These are phyloP conservation scores for Monosporascus sp. DNA, from an alignment of 2,329 filamentous ascomycete genomes.

Conservation along the genomic window DNA sequence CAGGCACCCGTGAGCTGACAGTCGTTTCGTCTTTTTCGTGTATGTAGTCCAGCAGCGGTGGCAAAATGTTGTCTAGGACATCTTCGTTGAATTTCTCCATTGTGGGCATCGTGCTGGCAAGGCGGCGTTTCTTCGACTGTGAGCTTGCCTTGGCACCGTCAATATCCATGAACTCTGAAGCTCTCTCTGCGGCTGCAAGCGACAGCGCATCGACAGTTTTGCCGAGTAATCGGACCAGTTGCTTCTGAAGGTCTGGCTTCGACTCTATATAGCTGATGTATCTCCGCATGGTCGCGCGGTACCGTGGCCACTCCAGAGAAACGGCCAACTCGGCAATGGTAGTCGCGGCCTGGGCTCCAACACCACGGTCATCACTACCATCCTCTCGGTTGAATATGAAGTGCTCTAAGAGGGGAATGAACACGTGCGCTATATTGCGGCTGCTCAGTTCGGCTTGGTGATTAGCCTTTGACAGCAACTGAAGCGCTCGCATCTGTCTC, in stretches of 20 bases:
- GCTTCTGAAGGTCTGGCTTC: constrained; percentile 80
- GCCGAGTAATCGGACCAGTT: constrained; percentile 74
- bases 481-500: constrained; percentile 76
- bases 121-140: constrained; percentile 30
- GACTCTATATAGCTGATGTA: constrained; percentile 78
- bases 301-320: constrained; percentile 86
- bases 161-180: constrained; percentile 38
- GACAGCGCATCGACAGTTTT: constrained; percentile 75
- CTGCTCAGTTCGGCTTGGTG: constrained; percentile 60
- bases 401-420: constrained; percentile 88
- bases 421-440: constrained; percentile 76
- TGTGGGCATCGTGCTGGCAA: constrained; percentile 63
- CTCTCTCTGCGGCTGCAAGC: constrained; percentile 39
- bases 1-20: constrained; percentile 86
- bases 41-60: constrained; percentile 75
- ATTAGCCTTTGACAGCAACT: constrained; percentile 67
- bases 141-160: constrained; percentile 24
- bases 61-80: constrained; percentile 69
- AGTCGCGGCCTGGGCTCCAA: constrained; percentile 79
- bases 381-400: constrained; percentile 83
- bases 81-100: constrained; percentile 65
- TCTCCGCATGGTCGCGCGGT: constrained; percentile 74
- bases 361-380: constrained; percentile 70
- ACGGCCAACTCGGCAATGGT: constrained; percentile 71
- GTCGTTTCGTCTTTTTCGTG: constrained; percentile 93